Evolutionary conservation across 2,329 filamentous ascomycete genomes (phyloP), one percentile per base, ranked within the genome.

Genomic region (Scytalidium sp.): DNA sequence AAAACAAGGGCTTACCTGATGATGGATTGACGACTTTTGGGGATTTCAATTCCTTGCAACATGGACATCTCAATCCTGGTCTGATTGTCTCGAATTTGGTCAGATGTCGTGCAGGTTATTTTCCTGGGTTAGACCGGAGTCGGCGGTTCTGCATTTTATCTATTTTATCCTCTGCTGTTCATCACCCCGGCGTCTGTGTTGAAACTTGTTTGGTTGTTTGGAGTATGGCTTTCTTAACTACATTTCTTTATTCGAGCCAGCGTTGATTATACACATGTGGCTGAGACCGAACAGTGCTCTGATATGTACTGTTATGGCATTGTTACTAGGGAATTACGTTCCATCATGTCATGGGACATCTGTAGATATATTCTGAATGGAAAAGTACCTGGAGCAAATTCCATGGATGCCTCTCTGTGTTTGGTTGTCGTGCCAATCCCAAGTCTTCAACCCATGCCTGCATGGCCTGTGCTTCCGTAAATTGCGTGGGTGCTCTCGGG

Each of bases 11-110:
- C 32, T 36, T 36, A 53, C 50, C 49, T 60, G 57, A 64, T 50
- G 61, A 63, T 59, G 60, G 57, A 64, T 50, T 54, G 56, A 60
- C 57, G 57, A 55, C 43, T 57, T 50, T 55, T 47, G 43, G 27
- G 52, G 49, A 51, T 50, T 51, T 45, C 43, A 50, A 47, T 47
- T 52, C 21, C 49, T 56, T 29, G 51, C 43, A 43, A 21, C 53
- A 42, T 56, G 45, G 47, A 44, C 46, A 53, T 56, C 55, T 56
- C 47, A 49, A 54, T 53, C 52, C 39, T 49, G 51, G 41, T 21
- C 41, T 21, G 39, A 42, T 47, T 43, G 46, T 56, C 50, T 51
- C 32, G 48, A 50, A 49, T 46, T 53, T 51, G 52, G 45, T 50
- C 43, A 21, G 52, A 50, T 52, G 49, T 47, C 46, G 50, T 56